phyloP scores from a whole-genome alignment of 2,329 filamentous ascomycete species.

The Blumeria graminis region DNA sequence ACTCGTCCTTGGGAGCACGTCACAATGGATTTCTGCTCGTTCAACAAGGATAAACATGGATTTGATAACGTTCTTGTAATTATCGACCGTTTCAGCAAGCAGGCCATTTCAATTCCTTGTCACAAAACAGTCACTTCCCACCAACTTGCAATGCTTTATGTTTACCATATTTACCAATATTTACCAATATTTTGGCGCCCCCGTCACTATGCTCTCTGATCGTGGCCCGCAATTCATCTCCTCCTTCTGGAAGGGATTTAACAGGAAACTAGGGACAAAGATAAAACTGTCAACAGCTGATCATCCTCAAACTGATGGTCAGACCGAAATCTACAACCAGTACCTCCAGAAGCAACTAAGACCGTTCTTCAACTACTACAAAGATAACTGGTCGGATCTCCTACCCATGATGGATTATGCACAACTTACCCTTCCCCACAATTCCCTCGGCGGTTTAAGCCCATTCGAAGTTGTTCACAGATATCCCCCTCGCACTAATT shows the following conservation, averaged over 20 bases:
- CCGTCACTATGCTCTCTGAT: not conserved
- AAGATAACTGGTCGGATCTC: not conserved
- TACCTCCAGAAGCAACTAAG: too few species aligned
- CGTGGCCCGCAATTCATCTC: not conserved
- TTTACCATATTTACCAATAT: too few species aligned
- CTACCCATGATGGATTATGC: not conserved
- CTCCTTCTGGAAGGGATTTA: not conserved
- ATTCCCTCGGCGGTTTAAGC: not conserved
- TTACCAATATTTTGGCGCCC: too few species aligned
- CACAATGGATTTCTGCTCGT: constrained; percentile 1
- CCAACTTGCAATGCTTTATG: too few species aligned
- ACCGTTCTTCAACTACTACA: not conserved
- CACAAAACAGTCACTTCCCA: not conserved
- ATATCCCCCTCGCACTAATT: not conserved
- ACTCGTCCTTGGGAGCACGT: constrained; percentile 1
- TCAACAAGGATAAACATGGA: not conserved
- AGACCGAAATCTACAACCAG: too few species aligned
- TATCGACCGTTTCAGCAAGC: not conserved
- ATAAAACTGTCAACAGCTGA: not conserved
- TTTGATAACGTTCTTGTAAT: not conserved
- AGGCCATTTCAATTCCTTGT: not conserved
- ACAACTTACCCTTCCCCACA: not conserved
- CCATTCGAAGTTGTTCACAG: not conserved
- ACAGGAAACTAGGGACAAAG: not conserved
- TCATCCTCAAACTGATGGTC: not conserved